Conservation (phyloP, 75 land plant species). For the Cunninghamia lanceolata region DNA sequence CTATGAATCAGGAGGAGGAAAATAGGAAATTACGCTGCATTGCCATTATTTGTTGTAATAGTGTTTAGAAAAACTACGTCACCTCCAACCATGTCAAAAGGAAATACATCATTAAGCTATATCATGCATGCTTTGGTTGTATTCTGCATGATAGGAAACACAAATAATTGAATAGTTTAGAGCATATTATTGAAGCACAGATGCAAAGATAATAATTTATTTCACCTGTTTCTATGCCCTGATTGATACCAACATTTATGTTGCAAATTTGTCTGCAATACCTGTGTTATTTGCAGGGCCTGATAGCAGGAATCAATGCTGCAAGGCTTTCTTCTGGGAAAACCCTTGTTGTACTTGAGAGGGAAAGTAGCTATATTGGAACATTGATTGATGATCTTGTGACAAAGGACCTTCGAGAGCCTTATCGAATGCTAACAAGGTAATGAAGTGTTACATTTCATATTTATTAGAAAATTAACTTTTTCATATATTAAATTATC, state of each 20-base stretch:
- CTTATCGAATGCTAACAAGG: constrained; percentile 99
- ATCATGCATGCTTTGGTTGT: neutral
- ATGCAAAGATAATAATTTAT: neutral
- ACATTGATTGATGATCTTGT: constrained; percentile 97
- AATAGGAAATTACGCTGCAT: neutral
- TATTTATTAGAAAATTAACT: neutral
- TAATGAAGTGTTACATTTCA: constrained; percentile 12
- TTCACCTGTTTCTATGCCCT: neutral
- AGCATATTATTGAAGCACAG: neutral
- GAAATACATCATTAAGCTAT: neutral
- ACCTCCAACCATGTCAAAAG: neutral
- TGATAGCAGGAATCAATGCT: constrained; percentile 94
- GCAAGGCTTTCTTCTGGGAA: constrained; percentile 70
- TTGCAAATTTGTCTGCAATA: neutral
- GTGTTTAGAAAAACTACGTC: neutral
- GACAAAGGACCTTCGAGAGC: constrained; percentile 97
- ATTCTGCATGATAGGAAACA: neutral
- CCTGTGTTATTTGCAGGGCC: constrained; percentile 50
- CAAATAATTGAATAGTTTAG: neutral
- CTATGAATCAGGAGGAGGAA: neutral
- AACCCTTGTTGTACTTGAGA: constrained; percentile 74
- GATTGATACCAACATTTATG: neutral
- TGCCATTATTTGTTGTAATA: neutral
- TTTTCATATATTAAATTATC: neutral
- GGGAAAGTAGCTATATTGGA: constrained; percentile 97